Base-by-base conservation (phyloP, 2,329 filamentous ascomycete genomes). In the Fragosphaeria purpurea region DNA sequence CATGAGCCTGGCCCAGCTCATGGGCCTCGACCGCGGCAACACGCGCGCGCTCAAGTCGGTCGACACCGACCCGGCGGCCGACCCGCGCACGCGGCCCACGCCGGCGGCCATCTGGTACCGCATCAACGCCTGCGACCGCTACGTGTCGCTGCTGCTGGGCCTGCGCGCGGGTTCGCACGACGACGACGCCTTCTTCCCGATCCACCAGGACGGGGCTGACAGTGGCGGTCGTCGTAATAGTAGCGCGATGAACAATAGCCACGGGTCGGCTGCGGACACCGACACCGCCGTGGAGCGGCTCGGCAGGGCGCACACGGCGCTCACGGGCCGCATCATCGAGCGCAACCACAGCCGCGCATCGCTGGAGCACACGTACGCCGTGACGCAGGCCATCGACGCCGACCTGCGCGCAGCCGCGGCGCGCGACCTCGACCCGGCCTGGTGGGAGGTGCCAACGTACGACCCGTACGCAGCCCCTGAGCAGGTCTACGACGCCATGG, bases 141-240 rank as follows among this genome's bases (percentile, higher is more conserved):
- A 72, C 50, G 56, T 76, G 7, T 76, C 71, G 0, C 65, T 79
- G 3, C 64, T 78, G 12, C 67, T 79, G 0, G 75, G 74, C 0
- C 65, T 79, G 5, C 65, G 75, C 0, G 66, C 68, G 13, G 72
- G 69, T 6, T 67, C 65, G 0, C 62, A 64, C 4, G 70, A 74
- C 40, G 63, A 66, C 47, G 48, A 47, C 5, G 34, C 9, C 3
- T 42, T 31, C 12, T 7, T 12, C 8, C 31, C 34, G 4, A 35
- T 40, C 35, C 32, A 31, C 9, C 13, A 35, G 5, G 6, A 32
- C n/a, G 35, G 39, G 30, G 44, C 22, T 5, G 37, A 41, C 35
- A 22, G 22, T 22, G 22, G 22, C 22, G 22, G 22, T 22, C 22
- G 22, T 22, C 22, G 22, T 22, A 22, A 22, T 22, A 3, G 22